phyloP scores from a whole-genome alignment of 257 asterid species.

The Jacaranda mimosifolia region DNA sequence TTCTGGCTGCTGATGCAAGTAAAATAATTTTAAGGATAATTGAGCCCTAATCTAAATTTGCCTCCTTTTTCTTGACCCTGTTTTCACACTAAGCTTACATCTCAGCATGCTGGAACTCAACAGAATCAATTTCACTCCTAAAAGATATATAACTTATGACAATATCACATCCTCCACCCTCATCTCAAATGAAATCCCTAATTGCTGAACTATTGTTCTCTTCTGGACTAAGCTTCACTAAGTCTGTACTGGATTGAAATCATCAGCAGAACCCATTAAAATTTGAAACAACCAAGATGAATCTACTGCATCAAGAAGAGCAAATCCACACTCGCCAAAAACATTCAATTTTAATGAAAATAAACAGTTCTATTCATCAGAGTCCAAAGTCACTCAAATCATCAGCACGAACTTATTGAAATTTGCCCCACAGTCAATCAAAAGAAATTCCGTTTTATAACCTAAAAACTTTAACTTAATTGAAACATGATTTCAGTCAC shows the following conservation, averaged over 20 bases:
- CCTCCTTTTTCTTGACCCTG: neutral
- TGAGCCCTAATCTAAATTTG: neutral
- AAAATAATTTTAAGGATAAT: neutral
- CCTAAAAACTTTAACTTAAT: neutral
- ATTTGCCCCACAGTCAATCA: neutral
- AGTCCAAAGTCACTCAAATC: constrained; percentile 1
- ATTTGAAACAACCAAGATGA: constrained; percentile 6
- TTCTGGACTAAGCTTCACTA: neutral
- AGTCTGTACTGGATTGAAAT: neutral
- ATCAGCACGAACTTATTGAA: neutral
- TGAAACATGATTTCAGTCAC: neutral
- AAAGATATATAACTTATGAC: neutral
- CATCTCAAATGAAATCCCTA: neutral
- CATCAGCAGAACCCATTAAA: neutral
- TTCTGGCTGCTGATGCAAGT: neutral
- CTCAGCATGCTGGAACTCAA: neutral
- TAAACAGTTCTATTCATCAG: neutral
- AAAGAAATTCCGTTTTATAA: neutral
- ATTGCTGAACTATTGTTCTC: neutral
- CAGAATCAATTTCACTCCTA: neutral
- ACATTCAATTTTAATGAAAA: neutral
- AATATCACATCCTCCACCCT: neutral
- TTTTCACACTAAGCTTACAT: constrained; percentile 1
- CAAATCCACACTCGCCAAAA: neutral
- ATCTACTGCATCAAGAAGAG: neutral